Evolutionary conservation across 306 rosid species (phyloP).

Genomic region (Luffa aegyptiaca): DNA sequence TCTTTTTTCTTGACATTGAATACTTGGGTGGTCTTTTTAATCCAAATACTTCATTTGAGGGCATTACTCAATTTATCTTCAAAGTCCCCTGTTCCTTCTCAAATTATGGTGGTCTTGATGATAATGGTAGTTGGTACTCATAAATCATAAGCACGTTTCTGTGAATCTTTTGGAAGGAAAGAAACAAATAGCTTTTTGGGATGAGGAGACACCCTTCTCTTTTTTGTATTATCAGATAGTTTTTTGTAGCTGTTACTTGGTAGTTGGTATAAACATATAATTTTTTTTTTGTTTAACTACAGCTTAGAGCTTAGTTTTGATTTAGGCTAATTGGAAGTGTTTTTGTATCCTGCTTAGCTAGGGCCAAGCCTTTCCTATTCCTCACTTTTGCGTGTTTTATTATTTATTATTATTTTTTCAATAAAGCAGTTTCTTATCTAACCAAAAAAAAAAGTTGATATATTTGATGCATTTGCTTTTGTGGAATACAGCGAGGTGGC

Average conservation of each 20-base stretch:
- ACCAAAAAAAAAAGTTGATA: neutral
- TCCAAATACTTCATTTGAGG: neutral
- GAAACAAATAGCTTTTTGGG: neutral
- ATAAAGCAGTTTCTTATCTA: neutral
- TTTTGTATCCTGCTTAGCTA: neutral
- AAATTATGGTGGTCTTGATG: neutral
- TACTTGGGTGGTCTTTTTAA: neutral
- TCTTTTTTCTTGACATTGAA: neutral
- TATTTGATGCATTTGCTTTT: conserved; percentile 13
- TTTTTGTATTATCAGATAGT: neutral
- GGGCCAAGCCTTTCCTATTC: neutral
- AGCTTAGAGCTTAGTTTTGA: neutral
- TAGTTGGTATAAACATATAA: neutral
- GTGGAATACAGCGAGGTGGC: conserved; percentile 48
- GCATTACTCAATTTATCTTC: neutral
- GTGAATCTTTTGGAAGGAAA: neutral
- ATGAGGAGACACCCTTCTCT: neutral
- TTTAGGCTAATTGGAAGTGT: neutral
- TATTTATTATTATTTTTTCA: neutral
- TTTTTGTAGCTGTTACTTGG: neutral
- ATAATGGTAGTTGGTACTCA: neutral
- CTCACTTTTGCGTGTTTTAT: neutral
- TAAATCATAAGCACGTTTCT: neutral
- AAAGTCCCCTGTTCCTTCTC: neutral
- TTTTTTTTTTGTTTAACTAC: neutral